These are phyloP conservation scores for Neurospora sp. DNA, from an alignment of 495 filamentous ascomycete genomes.

Conservation along the genomic window DNA sequence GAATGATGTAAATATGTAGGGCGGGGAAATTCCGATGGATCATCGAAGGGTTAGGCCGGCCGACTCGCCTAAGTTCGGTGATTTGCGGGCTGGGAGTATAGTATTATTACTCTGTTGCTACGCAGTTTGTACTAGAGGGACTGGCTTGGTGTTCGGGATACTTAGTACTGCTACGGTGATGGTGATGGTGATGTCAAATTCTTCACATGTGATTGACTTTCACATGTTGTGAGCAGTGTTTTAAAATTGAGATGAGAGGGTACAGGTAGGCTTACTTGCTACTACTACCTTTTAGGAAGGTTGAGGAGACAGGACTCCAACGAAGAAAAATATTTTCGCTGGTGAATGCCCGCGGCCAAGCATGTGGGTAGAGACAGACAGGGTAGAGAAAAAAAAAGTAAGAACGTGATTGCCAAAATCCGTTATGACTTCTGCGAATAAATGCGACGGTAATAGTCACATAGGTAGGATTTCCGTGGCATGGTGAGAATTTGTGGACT, in stretches of 20 bases:
- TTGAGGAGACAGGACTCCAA: neutral
- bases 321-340: neutral
- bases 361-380: neutral
- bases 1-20: neutral
- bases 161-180: neutral
- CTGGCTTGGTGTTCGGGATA: neutral
- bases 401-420: neutral
- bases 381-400: neutral
- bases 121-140: neutral
- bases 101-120: neutral
- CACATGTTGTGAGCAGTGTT: neutral
- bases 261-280: neutral
- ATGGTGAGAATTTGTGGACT: neutral
- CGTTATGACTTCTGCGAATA: neutral
- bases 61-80: neutral
- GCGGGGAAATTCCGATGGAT: neutral
- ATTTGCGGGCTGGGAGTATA: neutral
- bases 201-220: neutral
- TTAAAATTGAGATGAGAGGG: neutral
- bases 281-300: neutral
- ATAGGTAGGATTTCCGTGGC: neutral
- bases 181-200: neutral
- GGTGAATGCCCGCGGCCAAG: neutral
- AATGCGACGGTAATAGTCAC: neutral
- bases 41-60: neutral